phyloP scores from a whole-genome alignment of 208 protist genomes.

The Blechomonas ayalai region DNA sequence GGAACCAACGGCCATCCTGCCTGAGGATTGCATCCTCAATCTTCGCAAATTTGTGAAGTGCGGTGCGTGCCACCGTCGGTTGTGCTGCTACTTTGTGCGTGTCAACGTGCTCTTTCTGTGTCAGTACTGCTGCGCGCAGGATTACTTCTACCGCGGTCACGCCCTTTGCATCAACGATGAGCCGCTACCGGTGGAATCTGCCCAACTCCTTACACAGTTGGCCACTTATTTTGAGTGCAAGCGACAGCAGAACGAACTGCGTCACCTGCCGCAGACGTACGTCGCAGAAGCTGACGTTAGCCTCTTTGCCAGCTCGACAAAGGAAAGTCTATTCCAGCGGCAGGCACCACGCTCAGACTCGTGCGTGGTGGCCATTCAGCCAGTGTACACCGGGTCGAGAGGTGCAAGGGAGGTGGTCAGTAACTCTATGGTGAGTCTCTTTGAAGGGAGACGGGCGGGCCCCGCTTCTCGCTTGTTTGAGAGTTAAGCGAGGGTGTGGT shows the following conservation, averaged over 20 bases:
- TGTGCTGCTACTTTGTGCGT: slow-evolving; percentile 54
- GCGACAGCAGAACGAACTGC: slow-evolving; percentile 33
- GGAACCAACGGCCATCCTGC: too few relatives aligned
- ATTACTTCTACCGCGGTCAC: slow-evolving; percentile 77
- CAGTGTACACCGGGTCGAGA: background rate
- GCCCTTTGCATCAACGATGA: slow-evolving; percentile 83
- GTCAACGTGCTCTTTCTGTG: slow-evolving; percentile 66
- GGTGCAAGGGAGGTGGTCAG: slow-evolving; percentile 6
- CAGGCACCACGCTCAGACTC: slow-evolving; percentile 5
- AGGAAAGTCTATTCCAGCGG: slow-evolving; percentile 18
- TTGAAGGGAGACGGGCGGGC: slow-evolving; percentile 7
- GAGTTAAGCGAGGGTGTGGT: slow-evolving; percentile 3
- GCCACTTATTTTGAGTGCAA: slow-evolving; percentile 21
- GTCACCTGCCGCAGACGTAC: slow-evolving; percentile 28
- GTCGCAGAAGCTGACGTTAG: slow-evolving; percentile 15
- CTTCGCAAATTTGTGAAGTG: slow-evolving; percentile 45
- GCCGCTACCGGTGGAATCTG: slow-evolving; percentile 28
- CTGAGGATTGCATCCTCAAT: slow-evolving; percentile 30
- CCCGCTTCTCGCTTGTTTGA: background rate
- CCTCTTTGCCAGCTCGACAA: slow-evolving; percentile 19
- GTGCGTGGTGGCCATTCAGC: background rate
- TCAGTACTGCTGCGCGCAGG: slow-evolving; percentile 65
- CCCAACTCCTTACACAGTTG: slow-evolving; percentile 43
- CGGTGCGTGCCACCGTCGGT: slow-evolving; percentile 51
- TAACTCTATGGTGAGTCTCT: slow-evolving; percentile 32